These are phyloP conservation scores for Amesomyces nigricolor DNA, from an alignment of 2,329 filamentous ascomycete species.

Conservation along the genomic window DNA sequence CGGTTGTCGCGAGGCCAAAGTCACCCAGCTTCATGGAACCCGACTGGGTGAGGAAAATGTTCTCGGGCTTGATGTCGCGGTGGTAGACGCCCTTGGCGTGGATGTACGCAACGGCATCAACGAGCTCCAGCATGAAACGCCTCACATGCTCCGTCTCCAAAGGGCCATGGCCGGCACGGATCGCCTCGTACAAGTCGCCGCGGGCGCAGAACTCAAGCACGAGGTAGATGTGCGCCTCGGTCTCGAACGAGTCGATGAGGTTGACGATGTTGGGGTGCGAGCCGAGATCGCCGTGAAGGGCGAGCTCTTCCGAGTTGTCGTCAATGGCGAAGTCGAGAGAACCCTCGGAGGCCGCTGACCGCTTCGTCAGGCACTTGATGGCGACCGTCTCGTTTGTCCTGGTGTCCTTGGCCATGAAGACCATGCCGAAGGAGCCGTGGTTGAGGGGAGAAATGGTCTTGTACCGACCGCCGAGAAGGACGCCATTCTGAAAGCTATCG, in stretches of 20 bases:
- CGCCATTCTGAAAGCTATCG: slow-evolving; percentile 71
- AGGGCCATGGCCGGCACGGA: slow-evolving; percentile 80
- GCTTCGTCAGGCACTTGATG: slow-evolving; percentile 94
- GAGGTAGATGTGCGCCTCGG: slow-evolving; percentile 80
- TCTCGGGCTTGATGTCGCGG: slow-evolving; percentile 98
- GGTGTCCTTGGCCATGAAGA: slow-evolving; percentile 84
- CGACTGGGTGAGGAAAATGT: slow-evolving; percentile 86
- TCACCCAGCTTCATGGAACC: slow-evolving; percentile 95
- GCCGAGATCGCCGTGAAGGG: slow-evolving; percentile 73
- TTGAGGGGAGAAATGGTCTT: slow-evolving; percentile 90
- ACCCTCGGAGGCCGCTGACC: slow-evolving; percentile 54
- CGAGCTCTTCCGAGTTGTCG: slow-evolving; percentile 74
- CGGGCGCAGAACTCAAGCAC: slow-evolving; percentile 94
- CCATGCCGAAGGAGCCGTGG: slow-evolving; percentile 98
- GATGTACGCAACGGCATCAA: slow-evolving; percentile 84
- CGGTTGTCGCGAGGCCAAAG: slow-evolving; percentile 86
- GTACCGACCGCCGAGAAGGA: slow-evolving; percentile 83
- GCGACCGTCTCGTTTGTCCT: slow-evolving; percentile 75
- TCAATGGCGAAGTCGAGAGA: slow-evolving; percentile 66
- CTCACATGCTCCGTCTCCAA: slow-evolving; percentile 94
- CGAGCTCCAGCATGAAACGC: slow-evolving; percentile 91
- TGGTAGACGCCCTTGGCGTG: slow-evolving; percentile 90
- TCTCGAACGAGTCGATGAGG: slow-evolving; percentile 85
- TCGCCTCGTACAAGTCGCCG: slow-evolving; percentile 96
- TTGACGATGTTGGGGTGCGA: slow-evolving; percentile 91